These are phyloP conservation scores for Fusarium denticulatum DNA, from an alignment of 2,329 filamentous ascomycete genomes.

Conservation along the genomic window DNA sequence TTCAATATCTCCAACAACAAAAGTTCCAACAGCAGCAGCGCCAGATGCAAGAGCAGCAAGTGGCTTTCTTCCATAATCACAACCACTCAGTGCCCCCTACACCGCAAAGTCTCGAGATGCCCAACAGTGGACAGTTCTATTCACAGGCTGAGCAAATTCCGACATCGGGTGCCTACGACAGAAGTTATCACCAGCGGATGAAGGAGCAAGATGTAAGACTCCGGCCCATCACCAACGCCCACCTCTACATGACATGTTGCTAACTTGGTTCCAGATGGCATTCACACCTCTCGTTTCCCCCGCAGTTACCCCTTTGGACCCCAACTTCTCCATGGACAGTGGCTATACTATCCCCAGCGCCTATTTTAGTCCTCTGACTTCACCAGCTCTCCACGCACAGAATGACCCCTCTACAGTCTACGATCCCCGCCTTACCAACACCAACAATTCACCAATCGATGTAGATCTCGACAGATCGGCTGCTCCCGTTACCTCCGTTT, in stretches of 20 bases:
- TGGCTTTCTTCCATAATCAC: conserved; percentile 63
- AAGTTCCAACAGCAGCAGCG: conserved; percentile 69
- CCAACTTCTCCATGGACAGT: conserved; percentile 70
- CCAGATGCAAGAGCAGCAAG: conserved; percentile 66
- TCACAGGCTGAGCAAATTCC: conserved; percentile 62
- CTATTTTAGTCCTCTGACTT: conserved; percentile 86
- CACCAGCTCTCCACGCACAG: conserved; percentile 76
- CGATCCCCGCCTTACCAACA: conserved; percentile 47
- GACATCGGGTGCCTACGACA: conserved; percentile 71
- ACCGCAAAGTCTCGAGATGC: conserved; percentile 82
- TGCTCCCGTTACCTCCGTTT: conserved; percentile 50
- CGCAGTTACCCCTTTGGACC: conserved; percentile 83
- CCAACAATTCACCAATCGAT: conserved; percentile 64
- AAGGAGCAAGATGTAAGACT: conserved; percentile 73
- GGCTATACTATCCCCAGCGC: conserved; percentile 72
- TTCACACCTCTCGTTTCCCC: conserved; percentile 86
- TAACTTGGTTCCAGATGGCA: conserved; percentile 63
- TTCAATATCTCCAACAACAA: conserved; percentile 72
- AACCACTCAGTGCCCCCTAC: conserved; percentile 78
- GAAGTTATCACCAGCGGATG: conserved; percentile 69
- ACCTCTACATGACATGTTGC: not conserved
- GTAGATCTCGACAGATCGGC: conserved; percentile 62
- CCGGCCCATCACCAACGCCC: not conserved
- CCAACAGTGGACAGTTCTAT: conserved; percentile 67
- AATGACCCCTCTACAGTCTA: conserved; percentile 37